Evolutionary conservation across 2,329 filamentous ascomycete genomes (phyloP).

Genomic region (Cercospora janseana): DNA sequence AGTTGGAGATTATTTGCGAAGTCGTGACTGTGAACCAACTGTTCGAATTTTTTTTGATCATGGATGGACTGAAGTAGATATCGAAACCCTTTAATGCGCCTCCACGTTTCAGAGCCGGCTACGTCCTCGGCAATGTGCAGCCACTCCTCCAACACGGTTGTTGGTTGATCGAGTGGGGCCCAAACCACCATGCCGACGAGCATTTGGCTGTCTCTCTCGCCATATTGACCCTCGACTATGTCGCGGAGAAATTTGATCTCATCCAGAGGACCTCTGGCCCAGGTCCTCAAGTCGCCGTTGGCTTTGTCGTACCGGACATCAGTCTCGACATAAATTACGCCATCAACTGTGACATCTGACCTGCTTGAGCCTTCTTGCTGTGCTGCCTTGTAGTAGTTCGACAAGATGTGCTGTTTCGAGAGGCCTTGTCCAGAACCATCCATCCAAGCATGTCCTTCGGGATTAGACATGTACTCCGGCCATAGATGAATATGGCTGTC

Average conservation of each 20-base stretch:
- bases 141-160: conserved; percentile 62
- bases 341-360: conserved; percentile 41
- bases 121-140: conserved; percentile 59
- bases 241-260: conserved; percentile 70
- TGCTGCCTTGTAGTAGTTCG: conserved; percentile 34
- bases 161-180: conserved; percentile 74
- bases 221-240: conserved; percentile 59
- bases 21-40: conserved; percentile 36
- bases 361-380: conserved; percentile 42
- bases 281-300: conserved; percentile 41
- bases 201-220: conserved; percentile 48
- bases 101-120: conserved; percentile 62
- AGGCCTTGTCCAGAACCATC: conserved; percentile 63
- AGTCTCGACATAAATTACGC: conserved; percentile 80
- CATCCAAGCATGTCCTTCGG: conserved; percentile 71
- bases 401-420: conserved; percentile 58
- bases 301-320: conserved; percentile 56
- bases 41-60: conserved; percentile 38
- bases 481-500: conserved; percentile 93
- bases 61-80: conserved; percentile 68
- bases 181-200: conserved; percentile 75
- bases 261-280: conserved; percentile 66
- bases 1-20: conserved; percentile 54
- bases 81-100: conserved; percentile 71
- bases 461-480: conserved; percentile 60